Evolutionary conservation across 768 basidiomycete species (phyloP).

Genomic region (Boletus rubescentipes): DNA sequence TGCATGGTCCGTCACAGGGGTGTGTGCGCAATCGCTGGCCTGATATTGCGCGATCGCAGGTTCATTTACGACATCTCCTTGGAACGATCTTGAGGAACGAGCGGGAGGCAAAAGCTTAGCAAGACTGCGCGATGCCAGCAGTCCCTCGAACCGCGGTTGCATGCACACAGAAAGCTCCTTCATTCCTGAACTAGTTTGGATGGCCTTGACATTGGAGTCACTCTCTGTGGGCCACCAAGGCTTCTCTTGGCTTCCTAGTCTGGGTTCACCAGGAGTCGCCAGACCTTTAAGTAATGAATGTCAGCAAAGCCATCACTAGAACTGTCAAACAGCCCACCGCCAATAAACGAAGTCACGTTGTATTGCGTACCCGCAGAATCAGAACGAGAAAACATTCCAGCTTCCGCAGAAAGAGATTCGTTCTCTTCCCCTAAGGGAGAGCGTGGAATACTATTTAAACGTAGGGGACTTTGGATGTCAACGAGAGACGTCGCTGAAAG

Average conservation of each 20-base stretch:
- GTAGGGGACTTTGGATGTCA: constrained; percentile 21
- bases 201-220: background rate
- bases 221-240: constrained; percentile 5
- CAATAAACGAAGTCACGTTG: constrained; percentile 77
- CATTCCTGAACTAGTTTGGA: background rate
- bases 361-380: constrained; percentile 56
- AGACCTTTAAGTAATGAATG: constrained; percentile 31
- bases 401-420: constrained; percentile 8
- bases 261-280: constrained; percentile 27
- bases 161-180: background rate
- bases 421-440: constrained; percentile 17
- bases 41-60: background rate
- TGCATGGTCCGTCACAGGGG: constrained; percentile 16
- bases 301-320: constrained; percentile 4
- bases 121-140: background rate
- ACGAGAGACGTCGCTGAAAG: constrained; percentile 23
- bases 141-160: background rate
- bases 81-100: background rate
- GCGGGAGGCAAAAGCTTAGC: background rate
- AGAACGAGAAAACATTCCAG: constrained; percentile 23
- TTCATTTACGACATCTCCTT: background rate
- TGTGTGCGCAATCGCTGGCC: constrained; percentile 14
- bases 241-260: constrained; percentile 9
- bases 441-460: constrained; percentile 16
- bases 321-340: constrained; percentile 32